phyloP scores from a whole-genome alignment of 805 yeast genomes.

The Cyberlindnera saturnus region DNA sequence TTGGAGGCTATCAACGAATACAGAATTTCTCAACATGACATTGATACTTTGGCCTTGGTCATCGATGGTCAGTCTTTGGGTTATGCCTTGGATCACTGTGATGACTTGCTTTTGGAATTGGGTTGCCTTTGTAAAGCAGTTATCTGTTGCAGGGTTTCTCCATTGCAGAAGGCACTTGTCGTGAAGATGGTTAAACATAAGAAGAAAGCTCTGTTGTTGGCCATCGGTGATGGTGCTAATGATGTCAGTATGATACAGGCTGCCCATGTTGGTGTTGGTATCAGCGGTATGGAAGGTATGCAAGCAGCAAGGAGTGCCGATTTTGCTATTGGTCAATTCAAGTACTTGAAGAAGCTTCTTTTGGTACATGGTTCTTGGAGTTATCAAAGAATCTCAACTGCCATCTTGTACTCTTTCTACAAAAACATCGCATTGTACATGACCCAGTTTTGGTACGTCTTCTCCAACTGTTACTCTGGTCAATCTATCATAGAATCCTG shows the following conservation, averaged over 20 bases:
- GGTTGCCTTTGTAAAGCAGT: constrained; percentile 92
- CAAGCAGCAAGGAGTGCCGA: constrained; percentile 99
- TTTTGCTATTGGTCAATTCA: constrained; percentile 93
- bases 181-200: constrained; percentile 89
- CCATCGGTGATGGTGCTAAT: constrained; percentile 98
- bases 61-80: constrained; percentile 92
- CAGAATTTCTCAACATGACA: constrained; percentile 60
- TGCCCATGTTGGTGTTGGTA: constrained; percentile 98
- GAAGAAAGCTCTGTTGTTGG: constrained; percentile 66
- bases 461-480: constrained; percentile 87
- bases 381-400: constrained; percentile 87
- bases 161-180: constrained; percentile 92
- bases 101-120: constrained; percentile 68
- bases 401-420: constrained; percentile 91
- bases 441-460: constrained; percentile 98
- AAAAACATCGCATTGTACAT: constrained; percentile 92
- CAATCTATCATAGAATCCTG: constrained; percentile 96
- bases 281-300: constrained; percentile 99
- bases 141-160: constrained; percentile 96
- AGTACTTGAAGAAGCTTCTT: constrained; percentile 71
- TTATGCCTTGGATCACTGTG: constrained; percentile 81
- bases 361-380: constrained; percentile 98
- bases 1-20: constrained; percentile 65
- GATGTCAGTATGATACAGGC: constrained; percentile 99
- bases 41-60: constrained; percentile 76